Evolutionary conservation across 208 protist species (phyloP), one percentile per base, ranked within the genome.

Genomic region (Leishmania gerbilli): DNA sequence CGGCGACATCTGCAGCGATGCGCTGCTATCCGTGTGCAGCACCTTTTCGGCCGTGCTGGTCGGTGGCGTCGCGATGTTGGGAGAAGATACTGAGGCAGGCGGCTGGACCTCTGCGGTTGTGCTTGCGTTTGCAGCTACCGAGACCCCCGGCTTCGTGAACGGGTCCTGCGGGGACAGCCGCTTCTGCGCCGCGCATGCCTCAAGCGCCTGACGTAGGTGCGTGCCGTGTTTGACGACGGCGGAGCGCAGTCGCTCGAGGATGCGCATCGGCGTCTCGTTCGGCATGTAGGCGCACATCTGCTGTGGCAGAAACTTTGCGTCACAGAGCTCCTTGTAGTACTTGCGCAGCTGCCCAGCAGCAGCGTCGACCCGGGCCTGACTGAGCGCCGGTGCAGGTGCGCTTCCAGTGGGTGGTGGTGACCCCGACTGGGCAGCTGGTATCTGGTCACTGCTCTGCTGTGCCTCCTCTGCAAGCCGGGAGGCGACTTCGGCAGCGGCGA

Each of bases 251-350:
- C 90, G 88, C 77, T 96, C 90, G 31, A 95, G 69, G 55, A 95
- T 76, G 21, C 89, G 90, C 74, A 89, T 84, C 56, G 90, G 89
- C 15, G 90, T 90, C 64, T 93, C 90, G 77, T 89, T 87, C 19
- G 92, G 89, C 68, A 88, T 76, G 85, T 96, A 96, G 42, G 88
- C 79, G 56, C 80, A 91, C 85, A 96, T 93, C 74, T 96, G 89
- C 84, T 94, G 90, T 4, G 87, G 81, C 2, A 86, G 71, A 68
- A 96, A 90, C 47, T 90, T 87, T 13, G 89, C 76, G 58, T 87
- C 84, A 42, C 81, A 72, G 24, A 96, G 90, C 74, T 96, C 93
- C 64, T 86, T 85, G 83, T 91, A 94, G 87, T 96, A 96, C 69
- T 74, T 69, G 79, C 90, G 84, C 74, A 96, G 77, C 53, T 84